Percentiles rank a stretch among this genome's conserved stretches.
Conservation (phyloP, 176 grass and related monocot species). For the Echinochloa phyllopogon region DNA sequence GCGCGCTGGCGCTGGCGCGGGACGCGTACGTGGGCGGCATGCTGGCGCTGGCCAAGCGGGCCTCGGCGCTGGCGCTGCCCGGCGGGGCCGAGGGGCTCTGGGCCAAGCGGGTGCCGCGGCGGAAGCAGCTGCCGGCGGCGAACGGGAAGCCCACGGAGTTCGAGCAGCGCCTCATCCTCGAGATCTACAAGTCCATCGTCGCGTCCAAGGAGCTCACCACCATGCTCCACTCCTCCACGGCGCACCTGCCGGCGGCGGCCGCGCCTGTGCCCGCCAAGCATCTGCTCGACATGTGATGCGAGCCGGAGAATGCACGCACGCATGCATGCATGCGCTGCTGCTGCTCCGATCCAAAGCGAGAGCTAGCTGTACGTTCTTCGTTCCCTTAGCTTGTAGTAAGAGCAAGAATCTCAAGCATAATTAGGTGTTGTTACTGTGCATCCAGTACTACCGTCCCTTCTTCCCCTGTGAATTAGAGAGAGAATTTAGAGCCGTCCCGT, state of each 20-base stretch:
- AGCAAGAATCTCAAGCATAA: background rate
- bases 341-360: background rate
- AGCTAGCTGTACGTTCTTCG: background rate
- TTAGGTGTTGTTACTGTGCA: background rate
- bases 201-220: slow-evolving; percentile 67
- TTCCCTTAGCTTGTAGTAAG: background rate
- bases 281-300: slow-evolving; percentile 18
- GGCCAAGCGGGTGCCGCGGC: slow-evolving; percentile 51
- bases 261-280: background rate
- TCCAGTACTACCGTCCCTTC: background rate
- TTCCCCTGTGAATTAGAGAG: background rate
- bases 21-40: slow-evolving; percentile 81
- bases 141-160: slow-evolving; percentile 25
- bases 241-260: slow-evolving; percentile 5
- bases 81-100: slow-evolving; percentile 49
- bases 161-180: slow-evolving; percentile 63
- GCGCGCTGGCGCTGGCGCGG: slow-evolving; percentile 52
- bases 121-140: slow-evolving; percentile 15
- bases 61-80: slow-evolving; percentile 35
- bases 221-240: slow-evolving; percentile 49
- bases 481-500: background rate
- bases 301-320: background rate
- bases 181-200: slow-evolving; percentile 91
- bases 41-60: slow-evolving; percentile 57
- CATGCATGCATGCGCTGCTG: background rate